A percentile compares a stretch with the other conserved stretches of the same genome.
Evolutionary conservation across 371 early-diverging fungal genomes (phyloP).

Genomic region (Catenaria anguillulae): DNA sequence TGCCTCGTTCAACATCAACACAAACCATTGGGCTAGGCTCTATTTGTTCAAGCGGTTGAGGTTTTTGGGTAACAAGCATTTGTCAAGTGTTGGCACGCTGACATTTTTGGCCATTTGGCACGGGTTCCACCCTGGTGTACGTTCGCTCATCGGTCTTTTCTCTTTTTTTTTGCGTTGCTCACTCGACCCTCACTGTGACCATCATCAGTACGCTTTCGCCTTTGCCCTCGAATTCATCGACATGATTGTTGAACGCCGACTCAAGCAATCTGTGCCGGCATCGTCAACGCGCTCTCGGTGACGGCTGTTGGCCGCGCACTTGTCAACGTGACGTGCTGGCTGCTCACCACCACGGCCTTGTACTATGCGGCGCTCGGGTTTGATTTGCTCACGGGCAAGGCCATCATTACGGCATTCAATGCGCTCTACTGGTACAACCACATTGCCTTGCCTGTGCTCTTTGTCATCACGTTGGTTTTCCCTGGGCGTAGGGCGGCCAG

Average conservation of each 20-base stretch:
- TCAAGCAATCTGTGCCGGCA: background rate
- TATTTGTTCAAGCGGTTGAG: constrained; percentile 54
- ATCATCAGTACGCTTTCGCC: constrained; percentile 30
- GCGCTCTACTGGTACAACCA: constrained; percentile 16
- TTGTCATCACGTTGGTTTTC: background rate
- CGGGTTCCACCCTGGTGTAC: constrained; percentile 49
- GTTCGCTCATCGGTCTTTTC: too few species aligned
- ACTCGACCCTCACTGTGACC: too few species aligned
- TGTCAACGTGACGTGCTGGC: constrained; percentile 10
- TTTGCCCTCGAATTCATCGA: constrained; percentile 48
- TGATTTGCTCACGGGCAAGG: constrained; percentile 10
- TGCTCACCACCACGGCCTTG: constrained; percentile 14
- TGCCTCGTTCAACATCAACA: constrained; percentile 53
- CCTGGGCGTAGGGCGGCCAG: background rate
- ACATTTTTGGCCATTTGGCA: constrained; percentile 59
- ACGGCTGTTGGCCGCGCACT: background rate
- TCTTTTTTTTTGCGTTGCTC: too few species aligned
- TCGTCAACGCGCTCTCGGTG: background rate
- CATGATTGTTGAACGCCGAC: constrained; percentile 27
- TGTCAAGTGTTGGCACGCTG: constrained; percentile 41
- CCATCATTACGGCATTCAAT: constrained; percentile 2
- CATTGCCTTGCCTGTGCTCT: constrained; percentile 2
- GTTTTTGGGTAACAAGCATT: constrained; percentile 48
- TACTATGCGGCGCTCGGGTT: constrained; percentile 16
- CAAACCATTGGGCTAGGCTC: constrained; percentile 53